A percentile compares a stretch with the other conserved stretches of the same genome.
Evolutionary conservation across 2,329 filamentous ascomycete species (phyloP).

Genomic region (Davidsoniella australis): DNA sequence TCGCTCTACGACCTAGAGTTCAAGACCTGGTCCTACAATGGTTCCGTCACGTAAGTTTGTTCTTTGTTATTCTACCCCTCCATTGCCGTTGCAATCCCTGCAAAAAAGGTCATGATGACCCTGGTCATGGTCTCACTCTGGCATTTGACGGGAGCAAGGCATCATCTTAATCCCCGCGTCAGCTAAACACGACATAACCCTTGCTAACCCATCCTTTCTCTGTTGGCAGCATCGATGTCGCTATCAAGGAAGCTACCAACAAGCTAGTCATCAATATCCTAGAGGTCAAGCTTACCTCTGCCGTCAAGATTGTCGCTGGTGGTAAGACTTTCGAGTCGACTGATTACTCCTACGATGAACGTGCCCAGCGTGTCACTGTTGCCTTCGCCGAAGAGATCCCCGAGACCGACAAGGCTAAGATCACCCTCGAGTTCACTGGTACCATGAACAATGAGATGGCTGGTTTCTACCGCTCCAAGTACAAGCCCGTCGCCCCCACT

Average conservation of each 20-base stretch:
- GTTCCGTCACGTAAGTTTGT: slow-evolving; percentile 43
- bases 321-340: slow-evolving; percentile 26
- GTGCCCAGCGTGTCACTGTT: slow-evolving; percentile 68
- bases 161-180: too few species aligned
- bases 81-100: background rate
- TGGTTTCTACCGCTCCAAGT: slow-evolving; percentile 86
- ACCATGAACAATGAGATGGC: slow-evolving; percentile 82
- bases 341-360: slow-evolving; percentile 62
- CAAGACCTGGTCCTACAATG: slow-evolving; percentile 57
- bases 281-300: slow-evolving; percentile 57
- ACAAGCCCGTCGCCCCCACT: slow-evolving; percentile 61
- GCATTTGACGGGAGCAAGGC: too few species aligned
- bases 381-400: slow-evolving; percentile 57
- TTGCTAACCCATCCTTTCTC: slow-evolving; percentile 6
- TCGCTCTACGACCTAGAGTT: slow-evolving; percentile 73
- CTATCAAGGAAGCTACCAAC: slow-evolving; percentile 53
- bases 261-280: slow-evolving; percentile 73
- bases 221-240: slow-evolving; percentile 47
- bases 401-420: slow-evolving; percentile 43
- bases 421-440: slow-evolving; percentile 61
- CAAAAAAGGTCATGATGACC: background rate
- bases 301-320: slow-evolving; percentile 35
- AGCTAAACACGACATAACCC: background rate
- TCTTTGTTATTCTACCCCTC: background rate
- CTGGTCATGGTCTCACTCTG: too few species aligned